phyloP scores from a whole-genome alignment of 192 early-diverging fungal species.

The Geosiphon pyriformis region DNA sequence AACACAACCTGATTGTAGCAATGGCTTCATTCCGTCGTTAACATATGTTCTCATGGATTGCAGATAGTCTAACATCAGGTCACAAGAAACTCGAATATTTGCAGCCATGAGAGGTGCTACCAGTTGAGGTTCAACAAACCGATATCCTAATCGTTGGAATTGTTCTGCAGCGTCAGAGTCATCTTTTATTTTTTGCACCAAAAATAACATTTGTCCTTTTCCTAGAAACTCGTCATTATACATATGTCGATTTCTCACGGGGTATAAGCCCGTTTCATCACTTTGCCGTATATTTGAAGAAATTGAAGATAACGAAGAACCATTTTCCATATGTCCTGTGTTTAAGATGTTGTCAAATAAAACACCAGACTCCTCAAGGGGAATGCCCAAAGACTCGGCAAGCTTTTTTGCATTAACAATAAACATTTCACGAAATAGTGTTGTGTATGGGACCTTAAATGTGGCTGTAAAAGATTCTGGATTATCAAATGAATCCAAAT shows the following conservation, averaged over 20 bases:
- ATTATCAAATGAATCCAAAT: neutral
- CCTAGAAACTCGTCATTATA: conserved; percentile 12
- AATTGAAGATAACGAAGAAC: neutral
- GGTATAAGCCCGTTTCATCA: neutral
- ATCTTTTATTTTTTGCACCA: conserved; percentile 28
- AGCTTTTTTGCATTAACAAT: conserved; percentile 14
- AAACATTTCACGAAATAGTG: conserved; percentile 16
- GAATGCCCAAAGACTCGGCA: conserved; percentile 15
- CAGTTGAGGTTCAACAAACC: conserved; percentile 31
- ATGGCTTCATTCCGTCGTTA: neutral
- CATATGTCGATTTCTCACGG: too few species aligned
- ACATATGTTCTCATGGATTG: conserved; percentile 24
- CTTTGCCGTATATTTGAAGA: neutral
- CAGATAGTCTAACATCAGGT: conserved; percentile 30
- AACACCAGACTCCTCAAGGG: conserved; percentile 8
- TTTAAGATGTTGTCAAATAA: conserved; percentile 24
- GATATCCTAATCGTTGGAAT: conserved; percentile 31
- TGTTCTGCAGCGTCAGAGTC: conserved; percentile 6
- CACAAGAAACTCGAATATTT: conserved; percentile 23
- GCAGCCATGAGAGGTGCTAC: conserved; percentile 33
- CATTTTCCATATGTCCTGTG: conserved; percentile 10
- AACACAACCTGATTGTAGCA: neutral
- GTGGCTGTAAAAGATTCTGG: neutral
- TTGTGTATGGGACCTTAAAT: conserved; percentile 1
- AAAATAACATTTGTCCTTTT: conserved; percentile 29